Evolutionary conservation across 2,329 filamentous ascomycete species (phyloP).

Genomic region (Sordariomycetes sp.): DNA sequence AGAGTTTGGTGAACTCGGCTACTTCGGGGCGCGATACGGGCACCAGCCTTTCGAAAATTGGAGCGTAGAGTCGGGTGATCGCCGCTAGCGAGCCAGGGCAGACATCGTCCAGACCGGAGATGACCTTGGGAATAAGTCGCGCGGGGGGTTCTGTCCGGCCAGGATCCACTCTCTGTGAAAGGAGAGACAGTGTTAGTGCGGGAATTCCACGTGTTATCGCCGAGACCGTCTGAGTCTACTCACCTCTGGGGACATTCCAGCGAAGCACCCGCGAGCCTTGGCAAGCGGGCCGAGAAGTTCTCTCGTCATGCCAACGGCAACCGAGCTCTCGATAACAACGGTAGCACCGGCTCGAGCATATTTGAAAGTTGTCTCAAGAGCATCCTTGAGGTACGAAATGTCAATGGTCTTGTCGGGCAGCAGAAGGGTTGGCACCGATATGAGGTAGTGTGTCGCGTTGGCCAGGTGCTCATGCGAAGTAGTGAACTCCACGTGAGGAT

Average conservation of each 20-base stretch:
- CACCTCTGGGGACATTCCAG: constrained; percentile 39
- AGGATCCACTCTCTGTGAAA: constrained; percentile 31
- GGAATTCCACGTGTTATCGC: neutral
- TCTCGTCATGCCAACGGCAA: constrained; percentile 45
- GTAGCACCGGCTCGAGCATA: constrained; percentile 32
- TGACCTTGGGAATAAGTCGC: constrained; percentile 38
- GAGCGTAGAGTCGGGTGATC: constrained; percentile 33
- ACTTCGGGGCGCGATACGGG: constrained; percentile 42
- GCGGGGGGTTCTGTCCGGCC: constrained; percentile 30
- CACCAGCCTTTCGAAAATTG: constrained; percentile 35
- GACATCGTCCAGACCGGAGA: constrained; percentile 40
- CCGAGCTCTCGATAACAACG: constrained; percentile 43
- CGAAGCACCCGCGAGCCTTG: constrained; percentile 27
- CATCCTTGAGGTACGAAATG: constrained; percentile 32
- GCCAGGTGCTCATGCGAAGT: constrained; percentile 24
- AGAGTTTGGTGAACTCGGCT: constrained; percentile 49
- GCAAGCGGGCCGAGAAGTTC: constrained; percentile 36
- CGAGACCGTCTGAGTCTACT: neutral
- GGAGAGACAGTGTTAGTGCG: neutral
- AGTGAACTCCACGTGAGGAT: constrained; percentile 25
- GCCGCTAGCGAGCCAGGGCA: constrained; percentile 31
- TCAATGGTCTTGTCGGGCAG: constrained; percentile 35
- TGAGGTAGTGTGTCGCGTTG: constrained; percentile 39
- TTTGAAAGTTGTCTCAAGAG: constrained; percentile 27
- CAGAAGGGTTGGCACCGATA: constrained; percentile 43